Evolutionary conservation across 768 basidiomycete genomes (phyloP).

Genomic region (Kwoniella bestiolae): DNA sequence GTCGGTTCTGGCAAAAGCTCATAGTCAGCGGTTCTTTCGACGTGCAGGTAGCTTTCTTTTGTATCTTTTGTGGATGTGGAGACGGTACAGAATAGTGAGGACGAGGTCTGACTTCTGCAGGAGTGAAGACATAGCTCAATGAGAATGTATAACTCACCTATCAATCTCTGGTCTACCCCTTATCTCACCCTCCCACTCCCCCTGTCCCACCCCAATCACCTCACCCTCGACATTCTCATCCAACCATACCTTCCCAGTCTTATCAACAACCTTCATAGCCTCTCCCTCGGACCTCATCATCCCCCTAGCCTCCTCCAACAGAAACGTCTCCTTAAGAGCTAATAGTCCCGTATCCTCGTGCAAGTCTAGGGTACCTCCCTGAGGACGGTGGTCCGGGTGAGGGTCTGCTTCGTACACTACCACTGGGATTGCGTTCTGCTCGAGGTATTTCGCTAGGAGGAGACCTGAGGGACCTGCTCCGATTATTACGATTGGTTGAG

Average conservation of each 20-base stretch:
- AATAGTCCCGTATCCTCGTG: slow-evolving; percentile 47
- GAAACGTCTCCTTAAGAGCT: slow-evolving; percentile 38
- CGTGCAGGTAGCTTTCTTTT: too few species aligned
- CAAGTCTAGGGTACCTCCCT: slow-evolving; percentile 53
- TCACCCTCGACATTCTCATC: slow-evolving; percentile 22
- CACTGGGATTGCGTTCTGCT: slow-evolving; percentile 30
- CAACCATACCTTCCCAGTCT: slow-evolving; percentile 28
- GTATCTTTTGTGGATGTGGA: too few species aligned
- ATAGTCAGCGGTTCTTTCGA: too few species aligned
- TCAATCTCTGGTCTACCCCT: slow-evolving; percentile 38
- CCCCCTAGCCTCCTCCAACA: slow-evolving; percentile 42
- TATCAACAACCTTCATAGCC: slow-evolving; percentile 40
- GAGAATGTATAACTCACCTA: slow-evolving; percentile 34
- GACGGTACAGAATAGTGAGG: not conserved
- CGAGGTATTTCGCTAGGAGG: slow-evolving; percentile 49
- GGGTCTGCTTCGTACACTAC: slow-evolving; percentile 48
- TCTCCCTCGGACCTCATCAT: slow-evolving; percentile 41
- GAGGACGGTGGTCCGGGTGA: slow-evolving; percentile 23
- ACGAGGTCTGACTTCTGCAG: not conserved
- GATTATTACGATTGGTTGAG: slow-evolving; percentile 30
- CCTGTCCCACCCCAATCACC: not conserved
- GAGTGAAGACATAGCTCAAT: too few species aligned
- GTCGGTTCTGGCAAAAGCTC: slow-evolving; percentile 25
- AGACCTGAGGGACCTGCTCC: slow-evolving; percentile 54
- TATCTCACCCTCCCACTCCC: not conserved